phyloP scores from a whole-genome alignment of 306 rosid genomes.

The Cyamopsis tetragonoloba region DNA sequence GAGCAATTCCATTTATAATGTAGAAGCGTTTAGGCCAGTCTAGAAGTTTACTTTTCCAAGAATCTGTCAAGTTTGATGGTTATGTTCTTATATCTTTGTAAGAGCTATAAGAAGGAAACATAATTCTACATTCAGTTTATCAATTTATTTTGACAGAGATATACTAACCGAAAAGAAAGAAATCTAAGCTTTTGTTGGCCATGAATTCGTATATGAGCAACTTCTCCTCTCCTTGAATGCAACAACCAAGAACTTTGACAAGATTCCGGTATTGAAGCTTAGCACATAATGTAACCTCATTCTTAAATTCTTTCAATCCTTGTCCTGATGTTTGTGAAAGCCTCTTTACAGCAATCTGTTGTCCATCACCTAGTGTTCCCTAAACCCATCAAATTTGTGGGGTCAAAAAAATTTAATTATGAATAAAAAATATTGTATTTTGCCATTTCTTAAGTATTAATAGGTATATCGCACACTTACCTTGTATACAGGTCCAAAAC shows the following conservation, averaged over 20 bases:
- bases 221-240: neutral
- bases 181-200: neutral
- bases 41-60: neutral
- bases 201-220: neutral
- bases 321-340: neutral
- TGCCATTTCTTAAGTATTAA: neutral
- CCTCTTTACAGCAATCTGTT: neutral
- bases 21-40: neutral
- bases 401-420: neutral
- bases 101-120: neutral
- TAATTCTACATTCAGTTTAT: too few relatives aligned
- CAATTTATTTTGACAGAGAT: too few relatives aligned
- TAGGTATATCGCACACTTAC: slow-evolving; percentile 4
- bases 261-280: slow-evolving; percentile 8
- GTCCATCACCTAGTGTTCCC: neutral
- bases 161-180: slow-evolving; percentile 7
- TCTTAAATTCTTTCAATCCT: neutral
- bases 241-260: slow-evolving; percentile 4
- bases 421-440: neutral
- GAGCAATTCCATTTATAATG: slow-evolving; percentile 5
- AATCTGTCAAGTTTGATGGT: neutral
- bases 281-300: neutral
- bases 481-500: slow-evolving; percentile 58
- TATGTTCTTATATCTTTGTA: neutral
- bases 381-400: neutral